Evolutionary conservation across 768 basidiomycete genomes (phyloP), one percentile per base, ranked within the genome.

Genomic region (Dentipellis fragilis): DNA sequence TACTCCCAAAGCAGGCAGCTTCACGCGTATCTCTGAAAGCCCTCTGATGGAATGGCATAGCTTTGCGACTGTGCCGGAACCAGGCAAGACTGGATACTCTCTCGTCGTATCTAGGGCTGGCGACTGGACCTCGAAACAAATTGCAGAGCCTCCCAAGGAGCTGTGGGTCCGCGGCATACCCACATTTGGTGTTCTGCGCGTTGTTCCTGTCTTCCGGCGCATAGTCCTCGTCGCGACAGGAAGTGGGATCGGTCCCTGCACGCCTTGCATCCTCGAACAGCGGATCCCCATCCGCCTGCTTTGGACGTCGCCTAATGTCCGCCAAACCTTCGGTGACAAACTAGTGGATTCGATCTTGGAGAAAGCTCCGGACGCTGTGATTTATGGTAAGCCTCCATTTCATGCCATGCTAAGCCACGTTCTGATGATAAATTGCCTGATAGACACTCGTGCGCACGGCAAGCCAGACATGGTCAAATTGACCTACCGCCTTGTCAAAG

Each of bases 231-330:
- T 83, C 23, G 80, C 81, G 7, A 83, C 81, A 17, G 81, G 79
- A 3, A 70, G 67, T 51, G 80, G 80, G 46, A 82, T 84, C 57
- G 82, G 80, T 2, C 81, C 81, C n/a, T 81, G 79, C 62, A 75
- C 78, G 2, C 78, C 80, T 0, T 74, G 73, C 52, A 76, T 84
- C 55, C 64, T 83, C 54, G 80, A 75, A 54, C 68, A 73, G 59
- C 68, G 72, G 22, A 68, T 79, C 8, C 80, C 80, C 4, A 78
- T 79, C 49, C 72, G 75, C 16, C 71, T 83, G 34, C 72, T 84
- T n/a, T 83, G 81, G 81, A 81, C 80, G 0, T 76, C 80, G 14
- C 81, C 80, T 2, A 75, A 80, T 58, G 79, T 81, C 42, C 74
- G 80, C 16, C 70, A 78, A 66, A 84, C 81, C 12, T 84, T 83